Base-by-base conservation (phyloP, 805 yeast species). In the Cyberlindnera misumaiensis region DNA sequence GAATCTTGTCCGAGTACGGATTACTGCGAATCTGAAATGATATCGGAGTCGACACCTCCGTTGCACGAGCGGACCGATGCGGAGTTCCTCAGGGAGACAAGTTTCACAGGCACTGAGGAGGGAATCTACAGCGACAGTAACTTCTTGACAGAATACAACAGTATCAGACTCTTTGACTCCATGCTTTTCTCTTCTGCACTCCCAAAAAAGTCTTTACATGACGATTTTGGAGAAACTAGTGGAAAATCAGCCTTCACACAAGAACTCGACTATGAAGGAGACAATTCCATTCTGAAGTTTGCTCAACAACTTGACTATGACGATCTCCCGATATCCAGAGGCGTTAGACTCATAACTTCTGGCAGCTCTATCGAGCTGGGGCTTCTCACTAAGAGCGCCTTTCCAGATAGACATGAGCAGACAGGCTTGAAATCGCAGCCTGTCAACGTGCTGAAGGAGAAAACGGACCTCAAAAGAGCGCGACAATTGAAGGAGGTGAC, bases 281-380 rank as follows among this genome's bases (percentile, higher is more conserved):
- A 27, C 26, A 18, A 35, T 24, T 9, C 20, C 15, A 1, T 28
- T 22, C 30, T 34, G 7, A 5, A 31, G 20, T 2, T 11, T 12
- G 31, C 13, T 17, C 14, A 28, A 18, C 18, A 6, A 17, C 13
- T 28, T 11, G 18, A 18, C 18, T 10, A 18, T 5, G 38, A 31
- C 17, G 14, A 26, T 12, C 18, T 29, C 9, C 36, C 41, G 13
- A 20, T 36, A 13, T 15, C 29, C n/a, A 36, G 30, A 14, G 40
- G 46, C 1, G 30, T 48, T 13, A 40, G 38, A 18, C 44, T 44
- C 28, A 30, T 45, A 9, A 47, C 49, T n/a, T 36, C 48, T 5
- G 49, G 48, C 12, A 46, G 49, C 16, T 41, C 52, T 3, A 20
- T 40, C 28, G 46, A 34, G 15, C 29, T 17, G 12, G 25, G 12